Evolutionary conservation across 164 flowering plant species (phyloP), one percentile per base, ranked within the genome.

Genomic region (Piper longum): DNA sequence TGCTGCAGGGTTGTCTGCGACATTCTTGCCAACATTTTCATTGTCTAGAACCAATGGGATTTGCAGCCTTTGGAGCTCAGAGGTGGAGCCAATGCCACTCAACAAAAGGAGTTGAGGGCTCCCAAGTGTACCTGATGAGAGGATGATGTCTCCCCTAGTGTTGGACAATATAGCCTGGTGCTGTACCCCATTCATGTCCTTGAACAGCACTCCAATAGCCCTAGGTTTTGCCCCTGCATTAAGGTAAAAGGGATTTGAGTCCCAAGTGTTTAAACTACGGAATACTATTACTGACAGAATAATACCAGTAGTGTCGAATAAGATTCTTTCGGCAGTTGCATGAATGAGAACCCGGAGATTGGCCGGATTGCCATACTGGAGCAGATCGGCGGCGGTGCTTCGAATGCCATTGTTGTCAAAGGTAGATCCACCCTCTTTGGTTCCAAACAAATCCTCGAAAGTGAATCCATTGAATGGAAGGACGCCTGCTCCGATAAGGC

Each of bases 1-100:
- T 74, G 85, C 90, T 79, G 84, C 74, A 16, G 99, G 99, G 55
- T 93, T 93, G 65, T 93, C 99, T 7, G 81, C 73, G 96, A 93
- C 85, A 54, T 82, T 86, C 70, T 84, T 74, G 17, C 99, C 99
- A 3, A 93, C 97, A 63, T 66, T 74, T 19, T 76, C 63, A 57
- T 88, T 87, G 51, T 76, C 66, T 16, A 77, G 81, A 16, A 85
- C 81, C 56, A 80, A 75, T 0, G 88, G 43, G 13, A 93, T 84
- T 63, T 82, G 81, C 76, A 80, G 60, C 73, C 76, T 80, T 43
- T 78, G 43, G 8, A 93, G 86, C 7, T 90, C 89, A 4, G 58
- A 58, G 54, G 65, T 66, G 0, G 99, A 88, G 56, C 97, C 99
- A 45, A 93, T 78, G 0, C 99, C 99, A 67, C 97, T 93, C 4